Conservation (phyloP, 129 eudicot genomes). For the Mikania micrantha region DNA sequence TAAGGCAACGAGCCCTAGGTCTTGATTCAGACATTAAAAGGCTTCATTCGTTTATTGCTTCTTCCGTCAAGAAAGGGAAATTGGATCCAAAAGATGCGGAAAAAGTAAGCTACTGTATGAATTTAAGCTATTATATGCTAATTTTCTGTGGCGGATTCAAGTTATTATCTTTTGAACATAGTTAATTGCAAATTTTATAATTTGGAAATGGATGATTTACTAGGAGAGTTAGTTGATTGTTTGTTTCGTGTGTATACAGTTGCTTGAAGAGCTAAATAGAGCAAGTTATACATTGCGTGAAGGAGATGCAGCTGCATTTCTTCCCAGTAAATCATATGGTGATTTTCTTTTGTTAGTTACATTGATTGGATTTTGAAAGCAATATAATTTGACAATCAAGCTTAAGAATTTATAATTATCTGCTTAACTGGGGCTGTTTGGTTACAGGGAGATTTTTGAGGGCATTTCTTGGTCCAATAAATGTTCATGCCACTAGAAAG, state of each 20-base stretch:
- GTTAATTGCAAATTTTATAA: neutral
- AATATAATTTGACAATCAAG: neutral
- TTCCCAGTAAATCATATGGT: conserved; percentile 91
- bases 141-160: neutral
- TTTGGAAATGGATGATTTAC: neutral
- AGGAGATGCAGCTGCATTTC: conserved; percentile 94
- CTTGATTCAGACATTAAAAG: conserved; percentile 42
- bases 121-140: neutral
- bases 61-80: conserved; percentile 28
- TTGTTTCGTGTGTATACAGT: conserved; percentile 24
- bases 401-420: neutral
- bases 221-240: neutral
- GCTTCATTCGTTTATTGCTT: conserved; percentile 39
- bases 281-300: conserved; percentile 59
- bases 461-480: conserved; percentile 88
- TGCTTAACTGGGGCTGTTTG: conserved; percentile 6
- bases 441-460: conserved; percentile 64
- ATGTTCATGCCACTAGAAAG: conserved; percentile 76
- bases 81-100: conserved; percentile 53
- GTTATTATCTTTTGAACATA: neutral
- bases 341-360: conserved; percentile 1
- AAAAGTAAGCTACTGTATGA: conserved; percentile 27
- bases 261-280: conserved; percentile 64
- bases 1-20: conserved; percentile 58
- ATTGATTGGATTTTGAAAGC: neutral